Base-by-base conservation (phyloP, 352 stramenopile genomes). In the Aphanomyces invadans region DNA sequence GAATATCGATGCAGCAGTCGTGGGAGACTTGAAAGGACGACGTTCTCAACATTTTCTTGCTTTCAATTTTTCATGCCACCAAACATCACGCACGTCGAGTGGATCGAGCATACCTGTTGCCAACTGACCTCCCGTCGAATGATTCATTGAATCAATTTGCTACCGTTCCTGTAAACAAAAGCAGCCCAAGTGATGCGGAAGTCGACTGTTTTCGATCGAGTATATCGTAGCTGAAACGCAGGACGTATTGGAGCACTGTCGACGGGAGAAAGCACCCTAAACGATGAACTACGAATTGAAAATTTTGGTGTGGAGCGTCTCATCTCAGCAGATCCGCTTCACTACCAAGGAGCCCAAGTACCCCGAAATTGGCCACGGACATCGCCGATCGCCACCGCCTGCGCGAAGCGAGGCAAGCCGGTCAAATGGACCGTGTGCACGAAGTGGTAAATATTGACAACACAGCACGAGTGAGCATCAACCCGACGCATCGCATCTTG, bases 401-500 rank as follows among this genome's bases (percentile, higher is more conserved):
- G 70, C 12, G 70, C 75, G 11, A 76, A 15, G 15, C 64, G 62
- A 49, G 69, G 67, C 32, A 76, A n/a, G 38, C 70, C 52, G 0
- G 42, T 66, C 48, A 76, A 69, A 64, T 74, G 49, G 25, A 76
- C 67, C 39, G 74, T 76, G 57, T 76, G 59, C 21, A 76, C 52
- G 66, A 76, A 71, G 25, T 74, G 62, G 54, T 76, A 90, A 56
- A 92, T 65, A 61, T 92, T 91, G 71, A 90, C 87, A 45, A 78
- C 42, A 92, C 83, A 26, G 91, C 39, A 0, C 70, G 70, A 3
- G 80, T 81, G 1, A 89, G 62, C 10, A 78, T 0, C 84, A 81
- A 92, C 45, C 84, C 84, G 12, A 74, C 56, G 5, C 71, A 44
- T 39, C 88, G 77, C 4, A 75, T 77, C 5, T 60, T 38, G 29